phyloP scores from a whole-genome alignment of 139 green algal species.

The Spirogloea muscicola region DNA sequence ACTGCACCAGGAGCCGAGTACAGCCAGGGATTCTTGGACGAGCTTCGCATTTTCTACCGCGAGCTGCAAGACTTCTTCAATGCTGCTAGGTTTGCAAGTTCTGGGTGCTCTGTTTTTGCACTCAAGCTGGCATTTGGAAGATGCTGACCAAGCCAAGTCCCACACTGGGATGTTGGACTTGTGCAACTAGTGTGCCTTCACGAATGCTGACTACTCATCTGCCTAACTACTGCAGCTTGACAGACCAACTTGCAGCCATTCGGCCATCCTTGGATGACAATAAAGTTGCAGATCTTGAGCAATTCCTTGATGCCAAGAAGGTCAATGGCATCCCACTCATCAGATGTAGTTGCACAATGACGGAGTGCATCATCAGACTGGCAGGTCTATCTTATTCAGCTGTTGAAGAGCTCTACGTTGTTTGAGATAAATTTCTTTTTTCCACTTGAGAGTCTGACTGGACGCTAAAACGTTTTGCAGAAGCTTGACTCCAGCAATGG shows the following conservation, averaged over 20 bases:
- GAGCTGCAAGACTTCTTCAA: slow-evolving; percentile 98
- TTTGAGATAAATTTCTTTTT: not conserved
- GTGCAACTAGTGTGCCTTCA: no score
- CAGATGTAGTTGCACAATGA: no score
- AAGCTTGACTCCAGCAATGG: not conserved
- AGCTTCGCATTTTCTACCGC: slow-evolving; percentile 82
- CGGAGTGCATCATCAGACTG: no score
- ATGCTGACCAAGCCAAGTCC: no score
- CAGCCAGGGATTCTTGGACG: slow-evolving; percentile 72
- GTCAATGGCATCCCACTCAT: not conserved
- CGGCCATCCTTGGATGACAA: slow-evolving; percentile 30
- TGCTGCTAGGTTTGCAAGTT: slow-evolving; percentile 63
- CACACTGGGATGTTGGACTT: no score
- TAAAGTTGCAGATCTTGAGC: not conserved
- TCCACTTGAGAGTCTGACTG: not conserved
- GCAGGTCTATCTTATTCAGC: no score
- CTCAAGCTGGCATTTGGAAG: no score
- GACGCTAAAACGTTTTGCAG: not conserved
- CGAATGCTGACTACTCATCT: not conserved
- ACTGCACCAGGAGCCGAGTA: slow-evolving; percentile 57
- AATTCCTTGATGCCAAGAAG: slow-evolving; percentile 30
- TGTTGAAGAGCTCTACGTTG: slow-evolving; percentile 1
- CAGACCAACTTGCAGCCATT: slow-evolving; percentile 38
- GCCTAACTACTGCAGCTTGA: slow-evolving; percentile 18
- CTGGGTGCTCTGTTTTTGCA: no score